Conservation (phyloP, 2,329 filamentous ascomycete species). For the Thelonectria blattea region DNA sequence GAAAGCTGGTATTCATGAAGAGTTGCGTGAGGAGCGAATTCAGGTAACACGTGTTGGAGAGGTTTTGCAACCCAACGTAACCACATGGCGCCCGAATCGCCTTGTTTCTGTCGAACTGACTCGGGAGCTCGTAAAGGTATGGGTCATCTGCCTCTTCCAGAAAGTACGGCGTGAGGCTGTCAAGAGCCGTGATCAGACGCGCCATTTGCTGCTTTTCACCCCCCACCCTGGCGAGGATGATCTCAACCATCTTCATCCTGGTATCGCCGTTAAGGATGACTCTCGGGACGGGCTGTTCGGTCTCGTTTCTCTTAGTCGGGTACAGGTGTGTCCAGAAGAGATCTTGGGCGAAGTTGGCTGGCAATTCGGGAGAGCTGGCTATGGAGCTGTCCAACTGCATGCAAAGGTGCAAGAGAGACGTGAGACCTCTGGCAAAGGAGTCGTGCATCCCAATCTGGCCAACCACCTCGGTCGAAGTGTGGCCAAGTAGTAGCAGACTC, state of each 20-base stretch:
- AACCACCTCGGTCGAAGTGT: slow-evolving; percentile 49
- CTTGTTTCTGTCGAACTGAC: slow-evolving; percentile 68
- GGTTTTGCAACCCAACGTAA: slow-evolving; percentile 88
- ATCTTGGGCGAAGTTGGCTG: slow-evolving; percentile 41
- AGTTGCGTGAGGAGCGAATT: slow-evolving; percentile 94
- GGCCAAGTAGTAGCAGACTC: slow-evolving; percentile 45
- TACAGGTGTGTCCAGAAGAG: slow-evolving; percentile 72
- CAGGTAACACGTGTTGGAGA: slow-evolving; percentile 96
- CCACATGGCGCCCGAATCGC: slow-evolving; percentile 78
- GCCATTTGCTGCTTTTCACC: slow-evolving; percentile 56
- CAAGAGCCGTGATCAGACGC: slow-evolving; percentile 53
- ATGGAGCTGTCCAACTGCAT: slow-evolving; percentile 39
- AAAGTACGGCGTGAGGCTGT: slow-evolving; percentile 47
- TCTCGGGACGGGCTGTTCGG: slow-evolving; percentile 42
- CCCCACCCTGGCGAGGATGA: slow-evolving; percentile 63
- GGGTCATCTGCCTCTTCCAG: slow-evolving; percentile 49
- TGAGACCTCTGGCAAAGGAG: slow-evolving; percentile 39
- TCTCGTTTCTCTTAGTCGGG: slow-evolving; percentile 53
- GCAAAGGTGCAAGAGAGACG: slow-evolving; percentile 41
- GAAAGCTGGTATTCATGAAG: slow-evolving; percentile 92
- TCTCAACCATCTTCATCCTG: slow-evolving; percentile 64
- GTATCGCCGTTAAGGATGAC: slow-evolving; percentile 60
- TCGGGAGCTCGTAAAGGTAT: slow-evolving; percentile 67
- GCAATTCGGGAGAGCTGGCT: slow-evolving; percentile 31
- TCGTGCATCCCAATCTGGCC: slow-evolving; percentile 38